Conservation (phyloP, 345 rosid species). For the Moricandia arvensis region DNA sequence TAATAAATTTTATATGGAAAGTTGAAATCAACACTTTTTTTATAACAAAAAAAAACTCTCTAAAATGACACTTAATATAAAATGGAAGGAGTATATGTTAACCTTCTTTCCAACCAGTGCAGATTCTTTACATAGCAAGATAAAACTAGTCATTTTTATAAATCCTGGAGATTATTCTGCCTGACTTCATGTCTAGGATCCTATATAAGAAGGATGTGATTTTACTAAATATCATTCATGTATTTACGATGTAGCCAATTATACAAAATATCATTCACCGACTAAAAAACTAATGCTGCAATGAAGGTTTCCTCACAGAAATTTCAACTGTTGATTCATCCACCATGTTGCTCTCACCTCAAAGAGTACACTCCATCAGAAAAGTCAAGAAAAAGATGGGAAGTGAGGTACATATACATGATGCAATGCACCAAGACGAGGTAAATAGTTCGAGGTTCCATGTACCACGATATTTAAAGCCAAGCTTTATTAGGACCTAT, state of each 20-base stretch:
- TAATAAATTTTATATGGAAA: no score
- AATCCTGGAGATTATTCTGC: background rate
- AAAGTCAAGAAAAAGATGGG: constrained; percentile 21
- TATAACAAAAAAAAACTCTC: no score
- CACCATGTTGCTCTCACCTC: constrained; percentile 4
- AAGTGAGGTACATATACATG: constrained; percentile 24
- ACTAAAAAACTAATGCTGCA: background rate
- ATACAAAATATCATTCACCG: background rate
- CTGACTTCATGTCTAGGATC: background rate
- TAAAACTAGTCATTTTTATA: background rate
- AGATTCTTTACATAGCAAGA: background rate
- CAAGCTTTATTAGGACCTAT: constrained; percentile 23
- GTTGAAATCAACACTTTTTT: no score
- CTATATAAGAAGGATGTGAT: background rate
- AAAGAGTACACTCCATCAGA: constrained; percentile 17
- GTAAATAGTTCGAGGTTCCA: constrained; percentile 28
- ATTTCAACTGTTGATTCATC: background rate
- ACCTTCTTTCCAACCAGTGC: background rate
- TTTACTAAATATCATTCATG: background rate
- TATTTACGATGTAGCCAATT: background rate
- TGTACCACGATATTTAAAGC: constrained; percentile 16
- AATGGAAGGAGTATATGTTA: no score
- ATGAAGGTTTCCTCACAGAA: background rate
- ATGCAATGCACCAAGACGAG: constrained; percentile 28
- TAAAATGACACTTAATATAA: no score